These are phyloP conservation scores for Zasmidium citrigriseum DNA, from an alignment of 2,329 filamentous ascomycete species.

Conservation along the genomic window DNA sequence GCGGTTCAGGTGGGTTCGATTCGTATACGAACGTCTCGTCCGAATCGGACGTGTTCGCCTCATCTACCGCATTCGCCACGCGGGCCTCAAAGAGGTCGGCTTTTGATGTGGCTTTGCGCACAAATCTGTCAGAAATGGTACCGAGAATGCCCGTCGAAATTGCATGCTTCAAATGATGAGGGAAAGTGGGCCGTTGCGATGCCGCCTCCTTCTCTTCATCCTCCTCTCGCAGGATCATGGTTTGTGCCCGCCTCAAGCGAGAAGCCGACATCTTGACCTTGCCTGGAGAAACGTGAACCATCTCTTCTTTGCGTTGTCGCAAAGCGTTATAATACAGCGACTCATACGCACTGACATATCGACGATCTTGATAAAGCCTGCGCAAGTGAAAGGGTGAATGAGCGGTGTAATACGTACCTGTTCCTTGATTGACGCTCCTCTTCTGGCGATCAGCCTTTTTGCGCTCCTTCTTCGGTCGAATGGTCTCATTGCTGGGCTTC, in stretches of 20 bases:
- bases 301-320: neutral
- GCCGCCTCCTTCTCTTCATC: neutral
- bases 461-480: slow-evolving; percentile 90
- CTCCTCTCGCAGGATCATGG: neutral
- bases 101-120: slow-evolving; percentile 76
- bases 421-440: slow-evolving; percentile 67
- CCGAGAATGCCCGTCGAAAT: slow-evolving; percentile 21
- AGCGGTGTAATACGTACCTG: slow-evolving; percentile 59
- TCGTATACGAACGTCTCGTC: slow-evolving; percentile 99
- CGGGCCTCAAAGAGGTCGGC: slow-evolving; percentile 98
- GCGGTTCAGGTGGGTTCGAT: slow-evolving; percentile 76
- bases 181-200: neutral
- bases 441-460: slow-evolving; percentile 78
- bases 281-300: neutral
- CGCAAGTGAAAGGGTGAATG: slow-evolving; percentile 11
- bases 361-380: slow-evolving; percentile 1
- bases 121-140: slow-evolving; percentile 30
- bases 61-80: slow-evolving; percentile 92
- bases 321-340: slow-evolving; percentile 1
- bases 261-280: neutral
- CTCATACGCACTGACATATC: slow-evolving; percentile 4
- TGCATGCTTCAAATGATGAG: neutral
- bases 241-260: neutral
- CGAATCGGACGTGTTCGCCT: slow-evolving; percentile 93
- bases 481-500: slow-evolving; percentile 93